Percentiles rank a stretch among this genome's conserved stretches.
phyloP scores from a whole-genome alignment of 805 yeast genomes.

The Candida nemodendra region DNA sequence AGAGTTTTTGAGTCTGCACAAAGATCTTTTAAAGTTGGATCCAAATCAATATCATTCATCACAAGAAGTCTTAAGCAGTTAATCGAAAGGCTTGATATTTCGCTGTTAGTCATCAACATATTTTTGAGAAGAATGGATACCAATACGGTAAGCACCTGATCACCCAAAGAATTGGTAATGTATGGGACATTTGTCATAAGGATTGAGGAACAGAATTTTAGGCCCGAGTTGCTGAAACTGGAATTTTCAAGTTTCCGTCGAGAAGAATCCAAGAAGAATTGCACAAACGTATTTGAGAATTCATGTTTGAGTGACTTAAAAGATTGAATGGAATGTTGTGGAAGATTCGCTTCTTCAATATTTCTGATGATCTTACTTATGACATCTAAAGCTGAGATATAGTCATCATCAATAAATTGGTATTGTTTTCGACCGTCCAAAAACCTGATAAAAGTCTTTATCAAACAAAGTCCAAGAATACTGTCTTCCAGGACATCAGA shows the following conservation, averaged over 20 bases:
- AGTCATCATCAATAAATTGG: slow-evolving; percentile 9
- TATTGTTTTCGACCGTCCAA: slow-evolving; percentile 10
- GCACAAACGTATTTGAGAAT: slow-evolving; percentile 15
- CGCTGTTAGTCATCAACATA: slow-evolving; percentile 7
- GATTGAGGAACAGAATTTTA: slow-evolving; percentile 24
- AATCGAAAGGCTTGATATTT: slow-evolving; percentile 17
- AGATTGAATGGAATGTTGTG: slow-evolving; percentile 1
- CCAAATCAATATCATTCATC: slow-evolving; percentile 11
- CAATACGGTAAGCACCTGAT: slow-evolving; percentile 11
- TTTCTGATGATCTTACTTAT: slow-evolving; percentile 2
- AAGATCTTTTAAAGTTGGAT: no score
- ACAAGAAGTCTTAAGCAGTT: slow-evolving; percentile 25
- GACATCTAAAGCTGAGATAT: slow-evolving; percentile 5
- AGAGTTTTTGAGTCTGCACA: no score
- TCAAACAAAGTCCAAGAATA: background rate
- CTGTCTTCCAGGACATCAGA: slow-evolving; percentile 6
- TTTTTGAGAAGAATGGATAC: slow-evolving; percentile 17
- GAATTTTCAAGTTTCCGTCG: slow-evolving; percentile 8
- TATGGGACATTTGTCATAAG: slow-evolving; percentile 22
- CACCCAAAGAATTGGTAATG: slow-evolving; percentile 8
- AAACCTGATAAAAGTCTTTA: slow-evolving; percentile 6
- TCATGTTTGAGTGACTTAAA: slow-evolving; percentile 18
- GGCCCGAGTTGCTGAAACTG: background rate
- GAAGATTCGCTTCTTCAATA: slow-evolving; percentile 1
- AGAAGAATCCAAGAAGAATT: slow-evolving; percentile 13